Evolutionary conservation across 1,139 yeast species (phyloP).

Genomic region (Zygosaccharomyces pseudobailii): DNA sequence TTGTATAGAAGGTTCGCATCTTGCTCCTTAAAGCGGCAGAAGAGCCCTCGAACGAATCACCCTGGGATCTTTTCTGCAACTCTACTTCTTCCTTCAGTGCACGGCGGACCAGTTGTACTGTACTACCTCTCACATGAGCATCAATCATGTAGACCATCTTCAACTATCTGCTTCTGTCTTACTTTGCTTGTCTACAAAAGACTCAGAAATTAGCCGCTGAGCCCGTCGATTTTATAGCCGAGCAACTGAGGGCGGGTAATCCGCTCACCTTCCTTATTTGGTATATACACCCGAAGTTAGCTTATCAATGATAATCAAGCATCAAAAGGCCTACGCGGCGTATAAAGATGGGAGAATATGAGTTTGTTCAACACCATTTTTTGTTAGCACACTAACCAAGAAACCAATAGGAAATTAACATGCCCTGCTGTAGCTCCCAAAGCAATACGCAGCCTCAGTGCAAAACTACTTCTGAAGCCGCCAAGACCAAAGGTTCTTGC

Average conservation of each 20-base stretch:
- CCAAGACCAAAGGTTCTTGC: constrained; percentile 5
- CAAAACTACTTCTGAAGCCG: neutral
- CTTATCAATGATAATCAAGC: neutral
- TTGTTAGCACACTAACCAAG: neutral
- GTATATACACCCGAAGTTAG: constrained; percentile 2
- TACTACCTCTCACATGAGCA: constrained; percentile 16
- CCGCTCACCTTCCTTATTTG: neutral
- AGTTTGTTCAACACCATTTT: too few relatives aligned
- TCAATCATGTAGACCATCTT: constrained; percentile 20
- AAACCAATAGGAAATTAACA: neutral
- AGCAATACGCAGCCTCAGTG: neutral
- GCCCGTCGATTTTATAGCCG: neutral
- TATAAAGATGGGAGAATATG: neutral
- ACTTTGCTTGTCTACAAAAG: too few relatives aligned
- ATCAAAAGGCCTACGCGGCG: neutral
- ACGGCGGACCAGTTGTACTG: constrained; percentile 14
- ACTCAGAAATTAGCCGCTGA: constrained; percentile 3
- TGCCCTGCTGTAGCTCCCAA: constrained; percentile 2
- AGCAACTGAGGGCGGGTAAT: neutral
- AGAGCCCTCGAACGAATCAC: neutral
- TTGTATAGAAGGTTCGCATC: constrained; percentile 10
- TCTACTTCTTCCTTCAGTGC: constrained; percentile 11
- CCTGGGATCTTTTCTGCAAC: neutral
- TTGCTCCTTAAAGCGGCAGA: constrained; percentile 3
- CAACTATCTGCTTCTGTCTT: neutral